These are phyloP conservation scores for Dovyalis caffra DNA, from an alignment of 345 rosid species.

Conservation along the genomic window DNA sequence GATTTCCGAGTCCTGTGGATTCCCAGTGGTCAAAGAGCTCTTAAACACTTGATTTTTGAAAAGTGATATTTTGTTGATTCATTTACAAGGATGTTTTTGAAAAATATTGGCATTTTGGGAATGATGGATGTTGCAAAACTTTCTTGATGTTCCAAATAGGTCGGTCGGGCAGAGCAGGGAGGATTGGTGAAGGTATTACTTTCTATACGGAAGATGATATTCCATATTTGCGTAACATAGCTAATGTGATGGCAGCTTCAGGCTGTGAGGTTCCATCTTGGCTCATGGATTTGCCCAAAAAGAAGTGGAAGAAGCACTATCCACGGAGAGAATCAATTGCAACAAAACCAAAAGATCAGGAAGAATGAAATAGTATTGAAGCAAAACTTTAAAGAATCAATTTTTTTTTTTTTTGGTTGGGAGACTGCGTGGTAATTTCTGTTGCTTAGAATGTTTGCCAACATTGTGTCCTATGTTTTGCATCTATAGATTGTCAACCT, in stretches of 20 bases:
- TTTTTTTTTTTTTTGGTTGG: no score
- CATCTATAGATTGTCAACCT: no score
- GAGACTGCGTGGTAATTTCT: no score
- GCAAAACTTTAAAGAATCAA: neutral
- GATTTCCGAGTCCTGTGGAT: neutral
- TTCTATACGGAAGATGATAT: slow-evolving; percentile 80
- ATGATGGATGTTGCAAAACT: neutral
- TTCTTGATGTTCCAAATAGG: slow-evolving; percentile 38
- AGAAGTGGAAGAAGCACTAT: slow-evolving; percentile 80
- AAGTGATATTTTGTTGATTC: neutral
- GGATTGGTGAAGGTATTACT: slow-evolving; percentile 86
- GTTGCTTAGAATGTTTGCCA: no score
- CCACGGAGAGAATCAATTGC: slow-evolving; percentile 72
- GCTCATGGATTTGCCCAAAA: slow-evolving; percentile 64
- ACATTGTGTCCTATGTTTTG: no score
- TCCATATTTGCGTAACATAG: slow-evolving; percentile 73
- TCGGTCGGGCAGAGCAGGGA: slow-evolving; percentile 90
- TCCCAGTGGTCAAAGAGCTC: neutral
- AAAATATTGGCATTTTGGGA: no score
- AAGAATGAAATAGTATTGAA: slow-evolving; percentile 15
- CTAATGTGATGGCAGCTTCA: slow-evolving; percentile 75
- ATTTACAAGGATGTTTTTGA: neutral
- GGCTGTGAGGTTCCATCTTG: slow-evolving; percentile 94
- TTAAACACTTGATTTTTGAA: no score
- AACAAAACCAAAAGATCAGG: slow-evolving; percentile 50